Evolutionary conservation across 495 filamentous ascomycete species (phyloP), one percentile per base, ranked within the genome.

Genomic region (Saxispiralis lemnorum): DNA sequence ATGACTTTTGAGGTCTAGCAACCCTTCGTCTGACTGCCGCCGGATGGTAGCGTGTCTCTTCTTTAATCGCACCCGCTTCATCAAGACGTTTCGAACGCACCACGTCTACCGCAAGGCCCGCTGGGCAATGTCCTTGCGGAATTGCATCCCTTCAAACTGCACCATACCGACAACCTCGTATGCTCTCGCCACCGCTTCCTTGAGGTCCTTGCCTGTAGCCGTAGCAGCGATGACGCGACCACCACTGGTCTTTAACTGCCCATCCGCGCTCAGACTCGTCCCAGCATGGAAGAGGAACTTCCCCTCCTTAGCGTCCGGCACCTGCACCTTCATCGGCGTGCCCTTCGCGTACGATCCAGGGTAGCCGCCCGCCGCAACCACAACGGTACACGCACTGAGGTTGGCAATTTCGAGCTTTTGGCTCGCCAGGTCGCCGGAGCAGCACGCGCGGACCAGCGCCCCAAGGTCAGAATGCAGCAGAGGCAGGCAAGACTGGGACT

Each of bases 351-450:
- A 96, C 0, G 75, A 68, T 35, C 79, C 79, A n/a, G 89, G 89
- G 57, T 97, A 97, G n/a, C 88, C 88, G 2, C 78, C 86, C 14
- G 89, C 82, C 18, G 92, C 82, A 18, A 84, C 77, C n/a, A 97
- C 83, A 24, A 97, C 88, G 6, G 89, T 96, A 4, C 81, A 78
- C 45, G 83, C 83, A 54, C 76, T 86, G 34, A 73, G 70, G 17
- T 69, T 56, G 41, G 76, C 68, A 40, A 88, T 58, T 43, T 78
- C 71, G 46, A 96, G 67, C 5, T 69, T 62, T 19, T 87, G 71
- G 38, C 69, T 70, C 44, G 83, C 70, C 4, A 97, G 72, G 54
- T 73, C 79, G 32, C 78, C 69, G 34, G 79, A 72, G 2, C 81
- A 76, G 60, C 86, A 93, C 36, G 85, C 87, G 36, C 83, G 64